These are phyloP conservation scores for Camelina laxa DNA, from an alignment of 345 rosid species.

Conservation along the genomic window DNA sequence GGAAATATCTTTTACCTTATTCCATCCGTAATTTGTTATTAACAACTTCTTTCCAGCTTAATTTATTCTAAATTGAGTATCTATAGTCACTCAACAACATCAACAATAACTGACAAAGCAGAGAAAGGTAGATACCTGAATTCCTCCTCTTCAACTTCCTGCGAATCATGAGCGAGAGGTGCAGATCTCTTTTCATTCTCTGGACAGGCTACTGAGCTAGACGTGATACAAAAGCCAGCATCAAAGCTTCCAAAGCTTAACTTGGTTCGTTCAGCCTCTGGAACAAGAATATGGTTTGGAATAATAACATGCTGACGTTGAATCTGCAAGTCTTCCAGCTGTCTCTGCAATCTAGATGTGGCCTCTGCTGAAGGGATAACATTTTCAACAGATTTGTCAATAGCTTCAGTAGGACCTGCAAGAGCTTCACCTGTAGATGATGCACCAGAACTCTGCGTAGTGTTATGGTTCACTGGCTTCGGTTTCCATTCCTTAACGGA, in stretches of 20 bases:
- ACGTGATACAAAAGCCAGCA: constrained; percentile 67
- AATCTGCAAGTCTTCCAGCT: constrained; percentile 73
- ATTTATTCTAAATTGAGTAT: constrained; percentile 12
- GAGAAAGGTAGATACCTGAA: constrained; percentile 51
- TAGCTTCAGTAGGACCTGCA: constrained; percentile 52
- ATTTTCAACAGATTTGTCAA: constrained; percentile 49
- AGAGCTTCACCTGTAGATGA: constrained; percentile 55
- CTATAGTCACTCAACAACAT: constrained; percentile 10
- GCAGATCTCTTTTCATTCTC: constrained; percentile 75
- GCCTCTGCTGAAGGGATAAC: constrained; percentile 61
- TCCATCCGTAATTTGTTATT: background rate
- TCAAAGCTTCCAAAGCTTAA: constrained; percentile 96
- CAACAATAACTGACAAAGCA: constrained; percentile 17
- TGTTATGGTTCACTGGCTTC: constrained; percentile 61
- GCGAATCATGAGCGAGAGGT: constrained; percentile 66
- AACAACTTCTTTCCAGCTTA: constrained; percentile 1
- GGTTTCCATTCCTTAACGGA: constrained; percentile 91
- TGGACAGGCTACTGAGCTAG: constrained; percentile 46
- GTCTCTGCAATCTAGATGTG: constrained; percentile 66
- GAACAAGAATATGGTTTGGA: constrained; percentile 89
- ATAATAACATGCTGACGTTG: constrained; percentile 92
- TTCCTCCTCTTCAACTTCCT: constrained; percentile 60
- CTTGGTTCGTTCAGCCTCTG: constrained; percentile 87
- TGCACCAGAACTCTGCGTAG: constrained; percentile 57
- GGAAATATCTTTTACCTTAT: background rate